Conservation (phyloP, 768 basidiomycete species). For the Kwoniella pini region DNA sequence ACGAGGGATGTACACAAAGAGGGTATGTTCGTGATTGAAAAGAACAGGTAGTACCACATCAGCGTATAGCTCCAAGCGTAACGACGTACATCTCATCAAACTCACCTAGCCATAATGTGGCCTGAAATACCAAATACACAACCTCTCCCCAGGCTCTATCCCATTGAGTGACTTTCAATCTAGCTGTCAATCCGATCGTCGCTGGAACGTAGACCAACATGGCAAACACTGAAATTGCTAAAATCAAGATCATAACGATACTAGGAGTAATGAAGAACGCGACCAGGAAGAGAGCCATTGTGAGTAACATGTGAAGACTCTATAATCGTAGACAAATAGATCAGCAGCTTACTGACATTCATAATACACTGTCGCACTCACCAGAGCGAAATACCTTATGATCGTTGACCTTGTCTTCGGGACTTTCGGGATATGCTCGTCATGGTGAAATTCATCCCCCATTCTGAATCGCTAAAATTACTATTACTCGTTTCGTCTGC, state of each 20-base stretch:
- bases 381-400: constrained; percentile 3
- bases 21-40: too few species aligned
- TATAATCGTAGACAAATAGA: too few species aligned
- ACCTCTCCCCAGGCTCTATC: constrained; percentile 12
- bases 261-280: constrained; percentile 3
- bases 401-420: neutral
- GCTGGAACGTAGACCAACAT: constrained; percentile 10
- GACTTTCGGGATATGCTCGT: neutral
- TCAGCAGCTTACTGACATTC: too few species aligned
- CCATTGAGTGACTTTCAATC: constrained; percentile 1
- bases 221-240: neutral
- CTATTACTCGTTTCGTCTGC: too few species aligned
- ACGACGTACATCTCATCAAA: neutral
- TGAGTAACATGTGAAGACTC: neutral
- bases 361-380: neutral
- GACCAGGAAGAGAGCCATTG: neutral
- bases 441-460: neutral
- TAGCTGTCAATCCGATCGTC: neutral
- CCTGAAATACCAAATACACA: constrained; percentile 4
- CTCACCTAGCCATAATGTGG: constrained; percentile 3
- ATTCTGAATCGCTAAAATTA: too few species aligned
- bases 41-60: too few species aligned
- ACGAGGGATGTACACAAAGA: too few species aligned
- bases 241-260: constrained; percentile 5
- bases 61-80: too few species aligned